Base-by-base conservation (phyloP, 2,329 filamentous ascomycete species). In the Alternaria sp. region DNA sequence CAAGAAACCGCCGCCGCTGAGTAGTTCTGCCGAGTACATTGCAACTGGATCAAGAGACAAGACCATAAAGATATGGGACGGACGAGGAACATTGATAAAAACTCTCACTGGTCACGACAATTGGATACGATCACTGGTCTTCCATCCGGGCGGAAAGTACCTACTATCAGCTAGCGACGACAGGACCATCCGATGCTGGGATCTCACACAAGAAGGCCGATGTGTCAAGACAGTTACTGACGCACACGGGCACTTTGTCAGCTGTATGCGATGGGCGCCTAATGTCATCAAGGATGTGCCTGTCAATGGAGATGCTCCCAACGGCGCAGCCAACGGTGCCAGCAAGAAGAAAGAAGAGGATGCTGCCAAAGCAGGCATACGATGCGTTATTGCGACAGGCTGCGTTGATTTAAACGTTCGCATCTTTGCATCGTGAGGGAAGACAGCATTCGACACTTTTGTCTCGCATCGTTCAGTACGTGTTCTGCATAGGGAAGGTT, bases 161-260 rank as follows among this genome's bases (percentile, higher is more conserved):
- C 84, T 98, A 1, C 80, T 98, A 5, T 93, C 90, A 6, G 91
- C 90, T 21, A 86, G 90, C 14, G 94, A 98, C 75, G 94, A 98
- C 80, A 96, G 95, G 80, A 93, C 92, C 4, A 83, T 98, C 59
- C 85, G 93, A 54, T 97, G 93, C 81, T 98, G 94, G 94, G 94
- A 98, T 80, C 81, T 98, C 26, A 85, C 86, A 26, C 94, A 98
- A 74, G 93, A 96, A 75, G 92, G 91, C 40, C 93, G 93, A 72
- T 94, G 92, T 69, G 92, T 97, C 66, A 94, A 94, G 78, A 88
- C 87, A 0, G 80, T 98, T 14, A 83, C 84, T 36, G 91, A 92
- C 62, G 88, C 88, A 0, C 93, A 96, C 73, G 88, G 85, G 4
- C 92, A 93, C 73, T 97, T 98, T 71, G 86, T 97, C 49, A 93